phyloP scores from a whole-genome alignment of 2,329 filamentous ascomycete species.

The Clonostachys sp. region DNA sequence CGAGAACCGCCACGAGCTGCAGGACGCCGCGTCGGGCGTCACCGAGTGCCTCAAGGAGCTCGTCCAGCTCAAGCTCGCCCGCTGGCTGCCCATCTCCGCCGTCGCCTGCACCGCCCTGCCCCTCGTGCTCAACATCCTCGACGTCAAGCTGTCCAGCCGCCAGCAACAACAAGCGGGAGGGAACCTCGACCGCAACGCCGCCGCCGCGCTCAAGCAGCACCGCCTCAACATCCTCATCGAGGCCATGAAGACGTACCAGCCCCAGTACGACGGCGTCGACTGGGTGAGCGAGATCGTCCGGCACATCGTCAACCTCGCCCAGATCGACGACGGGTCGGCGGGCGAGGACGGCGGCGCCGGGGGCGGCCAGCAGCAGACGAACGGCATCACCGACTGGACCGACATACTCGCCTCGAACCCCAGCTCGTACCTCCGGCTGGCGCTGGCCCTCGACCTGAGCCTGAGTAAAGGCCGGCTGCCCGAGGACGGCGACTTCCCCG shows the following conservation, averaged over 20 bases:
- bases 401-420: conserved; percentile 34
- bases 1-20: conserved; percentile 33
- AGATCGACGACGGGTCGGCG: conserved; percentile 22
- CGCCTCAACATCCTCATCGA: conserved; percentile 38
- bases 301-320: conserved; percentile 34
- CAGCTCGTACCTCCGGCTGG: conserved; percentile 32
- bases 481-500: conserved; percentile 33
- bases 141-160: conserved; percentile 22
- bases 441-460: conserved; percentile 35
- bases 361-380: conserved; percentile 4
- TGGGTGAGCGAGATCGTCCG: conserved; percentile 36
- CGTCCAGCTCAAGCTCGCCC: conserved; percentile 34
- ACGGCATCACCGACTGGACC: conserved; percentile 30
- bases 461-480: conserved; percentile 34
- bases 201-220: conserved; percentile 32
- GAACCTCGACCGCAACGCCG: conserved; percentile 21
- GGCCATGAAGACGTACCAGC: conserved; percentile 38
- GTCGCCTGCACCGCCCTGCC: conserved; percentile 26
- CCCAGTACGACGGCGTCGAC: conserved; percentile 39
- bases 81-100: conserved; percentile 41
- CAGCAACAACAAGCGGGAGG: conserved; percentile 4
- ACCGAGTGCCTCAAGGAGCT: conserved; percentile 42
- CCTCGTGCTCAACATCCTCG: conserved; percentile 23
- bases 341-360: conserved; percentile 2
- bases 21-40: conserved; percentile 35